Evolutionary conservation across 2,329 filamentous ascomycete species (phyloP).

Genomic region (Eurotiales sp.): DNA sequence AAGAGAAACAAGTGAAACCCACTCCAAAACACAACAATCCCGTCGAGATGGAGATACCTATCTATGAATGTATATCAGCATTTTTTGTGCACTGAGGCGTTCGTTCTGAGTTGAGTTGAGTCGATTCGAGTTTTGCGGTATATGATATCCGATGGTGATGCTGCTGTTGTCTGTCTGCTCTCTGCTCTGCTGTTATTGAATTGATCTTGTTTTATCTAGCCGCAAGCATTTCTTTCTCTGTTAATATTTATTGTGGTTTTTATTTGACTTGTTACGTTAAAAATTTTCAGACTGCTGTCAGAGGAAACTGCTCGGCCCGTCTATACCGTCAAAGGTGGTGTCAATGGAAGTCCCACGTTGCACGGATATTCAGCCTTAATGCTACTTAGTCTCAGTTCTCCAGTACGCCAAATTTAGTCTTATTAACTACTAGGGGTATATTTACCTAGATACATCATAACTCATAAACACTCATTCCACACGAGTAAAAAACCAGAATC

Average conservation of each 20-base stretch:
- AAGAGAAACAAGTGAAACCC: no score
- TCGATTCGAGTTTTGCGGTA: not conserved
- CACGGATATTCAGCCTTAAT: no score
- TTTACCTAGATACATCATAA: not conserved
- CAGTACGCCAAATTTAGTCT: not conserved
- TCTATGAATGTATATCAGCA: slow-evolving; percentile 9
- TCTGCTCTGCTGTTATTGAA: slow-evolving; percentile 9
- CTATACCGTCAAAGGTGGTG: no score
- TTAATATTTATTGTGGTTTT: not conserved
- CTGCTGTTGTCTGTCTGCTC: not conserved
- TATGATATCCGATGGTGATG: slow-evolving; percentile 2
- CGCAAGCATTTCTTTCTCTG: not conserved
- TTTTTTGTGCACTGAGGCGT: not conserved
- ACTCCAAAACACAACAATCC: no score
- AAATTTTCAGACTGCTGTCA: no score
- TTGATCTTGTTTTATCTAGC: not conserved
- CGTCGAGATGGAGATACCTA: slow-evolving; percentile 8
- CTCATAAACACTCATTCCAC: not conserved
- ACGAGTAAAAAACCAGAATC: not conserved
- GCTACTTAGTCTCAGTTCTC: no score
- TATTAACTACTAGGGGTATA: not conserved
- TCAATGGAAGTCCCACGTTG: no score
- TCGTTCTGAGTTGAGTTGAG: not conserved
- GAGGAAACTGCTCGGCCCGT: no score
- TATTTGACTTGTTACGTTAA: no score